These are phyloP conservation scores for Triticum timopheevii DNA, from an alignment of 176 grass and related monocot species.

Conservation along the genomic window DNA sequence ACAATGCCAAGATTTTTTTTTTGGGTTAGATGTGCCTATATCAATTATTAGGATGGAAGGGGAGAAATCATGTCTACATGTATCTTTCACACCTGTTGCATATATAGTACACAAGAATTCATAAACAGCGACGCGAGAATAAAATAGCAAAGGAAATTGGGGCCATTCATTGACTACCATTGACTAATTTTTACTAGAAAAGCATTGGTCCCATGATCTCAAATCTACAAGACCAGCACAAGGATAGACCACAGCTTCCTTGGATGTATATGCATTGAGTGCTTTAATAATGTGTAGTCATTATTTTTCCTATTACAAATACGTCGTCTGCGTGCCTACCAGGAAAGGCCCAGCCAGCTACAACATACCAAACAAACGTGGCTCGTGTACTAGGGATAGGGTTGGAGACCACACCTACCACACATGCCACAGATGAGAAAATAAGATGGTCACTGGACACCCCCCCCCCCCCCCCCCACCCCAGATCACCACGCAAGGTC, in stretches of 20 bases:
- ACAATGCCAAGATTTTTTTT: background rate
- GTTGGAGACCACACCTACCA: background rate
- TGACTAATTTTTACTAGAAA: background rate
- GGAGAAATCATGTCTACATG: background rate
- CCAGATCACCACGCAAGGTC: background rate
- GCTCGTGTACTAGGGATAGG: background rate
- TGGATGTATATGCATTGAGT: background rate
- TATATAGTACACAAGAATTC: background rate
- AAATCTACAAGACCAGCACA: background rate
- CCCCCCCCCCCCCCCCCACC: background rate
- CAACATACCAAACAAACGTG: background rate
- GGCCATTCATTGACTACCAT: background rate
- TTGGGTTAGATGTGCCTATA: slow-evolving; percentile 10
- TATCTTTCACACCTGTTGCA: background rate
- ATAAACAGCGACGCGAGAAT: background rate
- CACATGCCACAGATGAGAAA: background rate
- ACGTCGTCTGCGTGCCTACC: background rate
- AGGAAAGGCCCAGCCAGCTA: background rate
- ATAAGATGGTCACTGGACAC: background rate
- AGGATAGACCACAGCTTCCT: background rate
- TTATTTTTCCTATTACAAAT: background rate
- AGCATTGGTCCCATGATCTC: background rate
- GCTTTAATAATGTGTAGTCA: background rate
- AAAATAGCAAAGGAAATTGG: background rate
- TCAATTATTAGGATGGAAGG: background rate